Percentiles rank a stretch among this genome's conserved stretches.
Evolutionary conservation across 306 rosid species (phyloP).

Genomic region (Cicer cuneatum): DNA sequence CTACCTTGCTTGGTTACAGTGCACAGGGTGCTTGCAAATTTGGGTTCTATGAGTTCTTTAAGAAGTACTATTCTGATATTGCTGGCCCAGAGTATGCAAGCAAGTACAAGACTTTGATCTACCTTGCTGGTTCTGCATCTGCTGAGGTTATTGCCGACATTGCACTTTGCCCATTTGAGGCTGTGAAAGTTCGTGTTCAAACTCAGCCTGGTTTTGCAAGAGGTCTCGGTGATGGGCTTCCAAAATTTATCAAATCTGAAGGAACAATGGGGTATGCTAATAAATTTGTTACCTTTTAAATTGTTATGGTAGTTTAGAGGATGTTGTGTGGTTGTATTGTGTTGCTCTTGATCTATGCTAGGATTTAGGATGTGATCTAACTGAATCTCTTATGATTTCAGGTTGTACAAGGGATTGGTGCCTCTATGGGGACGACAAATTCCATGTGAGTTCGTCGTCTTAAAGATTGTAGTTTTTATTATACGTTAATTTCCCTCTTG

Average conservation of each 20-base stretch:
- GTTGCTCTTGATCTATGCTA: neutral
- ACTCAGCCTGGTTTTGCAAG: conserved; percentile 97
- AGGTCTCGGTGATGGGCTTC: conserved; percentile 88
- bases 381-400: conserved; percentile 49
- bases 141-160: conserved; percentile 95
- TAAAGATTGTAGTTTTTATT: conserved; percentile 4
- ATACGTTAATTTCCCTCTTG: neutral
- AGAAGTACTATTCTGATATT: conserved; percentile 93
- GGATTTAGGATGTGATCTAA: conserved; percentile 38
- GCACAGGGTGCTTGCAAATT: conserved; percentile 99
- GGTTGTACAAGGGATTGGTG: conserved; percentile 94
- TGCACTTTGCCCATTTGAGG: conserved; percentile 97
- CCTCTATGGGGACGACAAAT: conserved; percentile 99
- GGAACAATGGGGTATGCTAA: conserved; percentile 81
- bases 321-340: neutral
- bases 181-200: conserved; percentile 96
- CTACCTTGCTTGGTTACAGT: conserved; percentile 95
- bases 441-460: conserved; percentile 74
- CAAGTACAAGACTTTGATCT: conserved; percentile 96
- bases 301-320: conserved; percentile 19
- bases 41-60: conserved; percentile 94
- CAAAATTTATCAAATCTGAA: conserved; percentile 87
- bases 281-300: neutral
- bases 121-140: conserved; percentile 98
- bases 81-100: conserved; percentile 95